Evolutionary conservation across 2,329 filamentous ascomycete species (phyloP), one percentile per base, ranked within the genome.

Genomic region (Xylaria sp.): DNA sequence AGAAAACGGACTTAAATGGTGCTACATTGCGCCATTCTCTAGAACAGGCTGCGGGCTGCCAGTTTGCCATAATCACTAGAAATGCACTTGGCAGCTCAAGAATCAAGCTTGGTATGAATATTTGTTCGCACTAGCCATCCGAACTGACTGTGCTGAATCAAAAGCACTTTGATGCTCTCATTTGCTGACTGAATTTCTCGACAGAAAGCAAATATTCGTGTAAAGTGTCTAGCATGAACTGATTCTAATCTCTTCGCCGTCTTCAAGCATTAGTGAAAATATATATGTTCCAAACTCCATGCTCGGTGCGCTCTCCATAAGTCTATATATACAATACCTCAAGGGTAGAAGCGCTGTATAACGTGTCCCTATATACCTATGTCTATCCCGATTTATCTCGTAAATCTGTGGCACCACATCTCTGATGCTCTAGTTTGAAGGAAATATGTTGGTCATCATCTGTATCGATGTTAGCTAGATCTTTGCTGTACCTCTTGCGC

Each of bases 371-470:
- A 51, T 67, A 60, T 44, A 44, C 23, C 19, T n/a, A 2, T 10
- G 23, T 53, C 62, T 62, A 56, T 43, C 38, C 19, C 25, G n/a
- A 25, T 43, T 29, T 19, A 23, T 56, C 31, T 48, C 3, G n/a
- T 8, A 19, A 49, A 60, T 56, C 17, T 47, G n/a, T 54, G 8
- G 13, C 11, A 17, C 13, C 43, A 13, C 19, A 21, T 55, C 43
- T 54, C 33, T 11, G 15, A 4, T 38, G 17, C 2, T 62, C 57
- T 60, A 76, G 31, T 57, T 69, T 53, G 74, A 70, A 10, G 74
- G 71, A 43, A 74, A 76, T 21, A 78, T 62, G 65, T 76, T 77
- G n/a, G 72, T 68, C 75, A 78, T 77, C 55, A 71, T 64, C 76
- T 77, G 51, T 11, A 43, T 11, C 7, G 2, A 19, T 43, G 41